A percentile compares a stretch with the other conserved stretches of the same genome.
Evolutionary conservation across 2,329 filamentous ascomycete species (phyloP).

Genomic region (Cladophialophora exuberans): DNA sequence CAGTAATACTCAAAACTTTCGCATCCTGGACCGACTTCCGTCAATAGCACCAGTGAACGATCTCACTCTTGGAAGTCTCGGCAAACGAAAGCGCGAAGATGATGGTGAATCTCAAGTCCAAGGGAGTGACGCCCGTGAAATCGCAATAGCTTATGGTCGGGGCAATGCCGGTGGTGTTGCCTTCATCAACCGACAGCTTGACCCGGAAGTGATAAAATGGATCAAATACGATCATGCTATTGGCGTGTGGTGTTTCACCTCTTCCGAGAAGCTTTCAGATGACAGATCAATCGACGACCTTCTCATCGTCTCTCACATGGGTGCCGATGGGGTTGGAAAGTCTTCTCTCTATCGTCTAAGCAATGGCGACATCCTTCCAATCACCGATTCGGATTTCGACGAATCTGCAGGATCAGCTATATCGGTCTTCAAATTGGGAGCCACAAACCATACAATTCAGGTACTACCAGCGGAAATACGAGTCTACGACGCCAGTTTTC

Average conservation of each 20-base stretch:
- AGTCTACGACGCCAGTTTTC: slow-evolving; percentile 88
- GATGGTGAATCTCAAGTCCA: slow-evolving; percentile 55
- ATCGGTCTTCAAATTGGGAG: slow-evolving; percentile 81
- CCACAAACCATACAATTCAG: slow-evolving; percentile 80
- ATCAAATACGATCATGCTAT: slow-evolving; percentile 74
- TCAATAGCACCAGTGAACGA: slow-evolving; percentile 32
- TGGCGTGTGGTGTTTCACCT: slow-evolving; percentile 79
- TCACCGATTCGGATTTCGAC: slow-evolving; percentile 88
- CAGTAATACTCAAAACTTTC: slow-evolving; percentile 20
- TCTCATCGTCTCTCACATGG: slow-evolving; percentile 76
- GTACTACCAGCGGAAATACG: slow-evolving; percentile 84
- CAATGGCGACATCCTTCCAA: slow-evolving; percentile 72
- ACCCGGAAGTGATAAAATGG: slow-evolving; percentile 70
- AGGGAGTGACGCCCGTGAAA: slow-evolving; percentile 44
- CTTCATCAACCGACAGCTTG: slow-evolving; percentile 75
- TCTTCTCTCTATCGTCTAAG: slow-evolving; percentile 78
- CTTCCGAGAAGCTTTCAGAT: slow-evolving; percentile 59
- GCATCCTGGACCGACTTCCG: slow-evolving; percentile 24
- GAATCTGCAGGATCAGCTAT: slow-evolving; percentile 84
- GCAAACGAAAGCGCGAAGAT: slow-evolving; percentile 34
- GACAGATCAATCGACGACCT: slow-evolving; percentile 66
- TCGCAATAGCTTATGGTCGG: slow-evolving; percentile 59
- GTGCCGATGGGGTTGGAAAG: slow-evolving; percentile 69
- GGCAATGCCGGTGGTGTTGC: slow-evolving; percentile 69
- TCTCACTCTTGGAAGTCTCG: slow-evolving; percentile 22